Base-by-base conservation (phyloP, 441 rosid genomes). In the Euphorbia corollata region DNA sequence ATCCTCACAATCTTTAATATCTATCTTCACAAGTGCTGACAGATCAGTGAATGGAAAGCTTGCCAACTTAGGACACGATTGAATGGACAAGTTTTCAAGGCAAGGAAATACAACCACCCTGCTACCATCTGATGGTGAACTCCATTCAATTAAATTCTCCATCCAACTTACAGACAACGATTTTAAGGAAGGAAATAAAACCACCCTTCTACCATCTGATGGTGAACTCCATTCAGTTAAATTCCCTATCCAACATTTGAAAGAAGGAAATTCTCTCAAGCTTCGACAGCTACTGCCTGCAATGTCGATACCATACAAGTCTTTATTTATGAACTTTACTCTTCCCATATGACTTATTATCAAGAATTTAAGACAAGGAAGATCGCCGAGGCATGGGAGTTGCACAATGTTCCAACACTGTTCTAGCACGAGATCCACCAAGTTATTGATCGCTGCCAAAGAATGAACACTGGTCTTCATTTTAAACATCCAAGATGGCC, bases 401-500 rank as follows among this genome's bases (percentile, higher is more conserved):
- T 61, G 34, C 13, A 30, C 63, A 8, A 57, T 71, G 6, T 39
- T 24, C 0, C 9, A 11, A 57, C 79, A 78, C 5, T 0, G 0
- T 1, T 39, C 10, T 41, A 78, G 63, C 13, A 20, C 24, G 32
- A 78, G 16, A 18, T 51, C 23, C 56, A 51, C 56, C 24, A 51
- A 20, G 23, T 54, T 54, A 54, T 54, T 23, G 23, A 20, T 6
- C 10, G 10, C 30, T 20, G 5, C 12, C 2, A 30, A 22, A 34
- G 57, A 59, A 59, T 43, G 22, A 59, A 8, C 32, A 30, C 23
- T 7, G 9, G 10, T 4, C 27, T 4, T 22, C 57, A 39, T 34
- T 50, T 16, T 36, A 22, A n/a, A 39, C 62, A 79, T 16, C 83
- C 83, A 80, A 12, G 73, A 19, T 60, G 82, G 74, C 36, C 76